Conservation (phyloP, 345 rosid genomes). For the Aegle marmelos region DNA sequence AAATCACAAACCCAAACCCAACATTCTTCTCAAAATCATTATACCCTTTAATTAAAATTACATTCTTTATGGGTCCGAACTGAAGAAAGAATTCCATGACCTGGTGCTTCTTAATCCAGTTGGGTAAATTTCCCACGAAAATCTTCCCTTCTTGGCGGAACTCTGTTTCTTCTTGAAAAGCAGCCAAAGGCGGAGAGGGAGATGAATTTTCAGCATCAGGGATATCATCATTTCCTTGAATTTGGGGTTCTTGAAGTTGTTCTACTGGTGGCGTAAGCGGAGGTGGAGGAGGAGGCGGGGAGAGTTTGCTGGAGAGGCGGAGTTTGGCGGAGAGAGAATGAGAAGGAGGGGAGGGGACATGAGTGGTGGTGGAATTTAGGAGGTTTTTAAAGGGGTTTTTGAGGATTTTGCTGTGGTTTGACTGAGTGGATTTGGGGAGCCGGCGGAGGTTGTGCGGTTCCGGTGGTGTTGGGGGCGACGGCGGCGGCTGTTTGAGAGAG, state of each 20-base stretch:
- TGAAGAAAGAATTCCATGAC: slow-evolving; percentile 72
- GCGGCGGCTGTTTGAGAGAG: slow-evolving; percentile 45
- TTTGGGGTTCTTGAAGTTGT: slow-evolving; percentile 3
- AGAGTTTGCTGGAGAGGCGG: slow-evolving; percentile 71
- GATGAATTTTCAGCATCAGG: slow-evolving; percentile 10
- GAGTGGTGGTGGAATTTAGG: slow-evolving; percentile 26
- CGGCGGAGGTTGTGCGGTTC: slow-evolving; percentile 53
- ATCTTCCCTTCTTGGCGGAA: slow-evolving; percentile 79
- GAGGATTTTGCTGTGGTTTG: slow-evolving; percentile 29
- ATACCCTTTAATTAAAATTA: slow-evolving; percentile 67
- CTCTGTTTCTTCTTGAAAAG: slow-evolving; percentile 13
- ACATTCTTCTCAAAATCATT: slow-evolving; percentile 64
- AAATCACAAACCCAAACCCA: slow-evolving; percentile 85
- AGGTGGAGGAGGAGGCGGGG: slow-evolving; percentile 57
- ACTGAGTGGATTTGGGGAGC: slow-evolving; percentile 47
- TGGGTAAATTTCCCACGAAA: slow-evolving; percentile 82
- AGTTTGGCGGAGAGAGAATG: slow-evolving; percentile 59
- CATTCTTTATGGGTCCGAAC: slow-evolving; percentile 75
- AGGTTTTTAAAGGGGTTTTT: slow-evolving; percentile 62
- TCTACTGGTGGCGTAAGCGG: slow-evolving; percentile 15
- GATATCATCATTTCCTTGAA: slow-evolving; percentile 8
- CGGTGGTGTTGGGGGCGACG: slow-evolving; percentile 33
- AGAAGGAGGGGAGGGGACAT: slow-evolving; percentile 16
- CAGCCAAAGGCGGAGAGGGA: neutral
- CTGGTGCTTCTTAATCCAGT: slow-evolving; percentile 79